Conservation (phyloP, 2,329 filamentous ascomycete genomes). For the Orbilia javanica region DNA sequence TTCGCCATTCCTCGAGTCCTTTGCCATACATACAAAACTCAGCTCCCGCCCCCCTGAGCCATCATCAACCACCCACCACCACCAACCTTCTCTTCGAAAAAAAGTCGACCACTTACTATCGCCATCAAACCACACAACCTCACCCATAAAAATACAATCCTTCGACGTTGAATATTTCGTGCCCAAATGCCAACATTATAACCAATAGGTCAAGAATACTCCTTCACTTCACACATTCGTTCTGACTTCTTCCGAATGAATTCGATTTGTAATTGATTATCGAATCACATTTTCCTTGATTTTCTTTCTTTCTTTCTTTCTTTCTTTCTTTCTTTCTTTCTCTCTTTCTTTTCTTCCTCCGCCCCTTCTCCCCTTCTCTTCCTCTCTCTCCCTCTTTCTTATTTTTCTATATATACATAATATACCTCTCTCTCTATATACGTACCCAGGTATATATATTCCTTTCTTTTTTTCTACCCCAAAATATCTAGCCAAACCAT, state of each 20-base stretch:
- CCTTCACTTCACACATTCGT: conserved; percentile 22
- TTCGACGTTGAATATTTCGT: background rate
- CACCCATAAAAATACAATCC: background rate
- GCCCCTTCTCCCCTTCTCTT: conserved; percentile 55
- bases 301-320: conserved; percentile 64
- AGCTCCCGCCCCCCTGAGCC: conserved; percentile 16
- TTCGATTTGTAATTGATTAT: conserved; percentile 20
- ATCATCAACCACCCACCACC: background rate
- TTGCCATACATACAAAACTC: conserved; percentile 11
- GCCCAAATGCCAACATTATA: conserved; percentile 1
- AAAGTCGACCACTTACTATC: background rate
- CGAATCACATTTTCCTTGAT: conserved; percentile 61
- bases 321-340: conserved; percentile 60
- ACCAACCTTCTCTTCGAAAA: conserved; percentile 2
- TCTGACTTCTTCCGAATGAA: conserved; percentile 1
- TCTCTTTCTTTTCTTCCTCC: conserved; percentile 53
- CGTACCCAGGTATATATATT: no score
- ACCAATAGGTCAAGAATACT: background rate
- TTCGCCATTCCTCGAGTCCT: conserved; percentile 17
- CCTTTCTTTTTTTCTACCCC: conserved; percentile 1
- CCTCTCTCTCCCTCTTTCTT: background rate
- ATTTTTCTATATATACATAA: background rate
- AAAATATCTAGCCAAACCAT: background rate
- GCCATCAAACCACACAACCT: background rate
- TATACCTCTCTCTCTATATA: background rate